Evolutionary conservation across 176 grass and related monocot genomes (phyloP).

Genomic region (Carex parvula): DNA sequence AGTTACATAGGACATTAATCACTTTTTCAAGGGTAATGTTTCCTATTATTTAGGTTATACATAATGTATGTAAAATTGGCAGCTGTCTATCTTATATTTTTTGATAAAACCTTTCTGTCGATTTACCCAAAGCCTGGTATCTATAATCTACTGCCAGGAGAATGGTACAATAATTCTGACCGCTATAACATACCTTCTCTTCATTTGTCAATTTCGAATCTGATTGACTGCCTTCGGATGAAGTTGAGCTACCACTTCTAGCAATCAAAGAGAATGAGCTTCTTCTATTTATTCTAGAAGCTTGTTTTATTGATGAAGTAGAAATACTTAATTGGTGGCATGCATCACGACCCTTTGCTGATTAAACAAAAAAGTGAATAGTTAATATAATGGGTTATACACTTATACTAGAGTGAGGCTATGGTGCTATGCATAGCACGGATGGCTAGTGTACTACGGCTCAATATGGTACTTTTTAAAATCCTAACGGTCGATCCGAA

Average conservation of each 20-base stretch:
- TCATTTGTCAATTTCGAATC: conserved; percentile 40
- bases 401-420: too few species aligned
- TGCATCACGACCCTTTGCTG: neutral
- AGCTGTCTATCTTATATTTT: neutral
- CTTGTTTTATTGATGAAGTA: conserved; percentile 24
- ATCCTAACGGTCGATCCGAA: too few species aligned
- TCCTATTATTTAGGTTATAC: neutral
- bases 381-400: neutral
- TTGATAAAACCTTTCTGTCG: neutral
- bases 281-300: conserved; percentile 29
- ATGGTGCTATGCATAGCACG: too few species aligned
- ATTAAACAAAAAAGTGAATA: neutral
- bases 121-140: neutral
- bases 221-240: conserved; percentile 34
- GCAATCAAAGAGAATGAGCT: conserved; percentile 17
- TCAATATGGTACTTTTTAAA: too few species aligned
- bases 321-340: conserved; percentile 8
- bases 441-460: too few species aligned
- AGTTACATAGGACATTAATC: neutral
- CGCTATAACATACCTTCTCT: conserved; percentile 44
- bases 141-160: neutral
- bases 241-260: conserved; percentile 37
- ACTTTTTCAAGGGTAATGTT: neutral
- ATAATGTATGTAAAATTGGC: neutral
- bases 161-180: neutral